These are phyloP conservation scores for Nicotiana attenuata DNA, from an alignment of 257 asterid genomes.

Conservation along the genomic window DNA sequence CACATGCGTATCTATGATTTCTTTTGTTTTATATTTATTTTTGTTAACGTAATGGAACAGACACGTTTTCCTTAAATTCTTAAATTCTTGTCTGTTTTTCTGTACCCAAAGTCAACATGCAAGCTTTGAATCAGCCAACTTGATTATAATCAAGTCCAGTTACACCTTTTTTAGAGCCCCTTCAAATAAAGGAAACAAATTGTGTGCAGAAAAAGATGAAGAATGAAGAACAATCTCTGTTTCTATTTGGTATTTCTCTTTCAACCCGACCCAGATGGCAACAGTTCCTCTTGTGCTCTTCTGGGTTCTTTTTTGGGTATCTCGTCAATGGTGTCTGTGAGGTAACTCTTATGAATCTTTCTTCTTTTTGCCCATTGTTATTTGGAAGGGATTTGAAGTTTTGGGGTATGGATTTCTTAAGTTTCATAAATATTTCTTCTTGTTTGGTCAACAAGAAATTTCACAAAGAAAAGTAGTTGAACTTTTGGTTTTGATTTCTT, in stretches of 20 bases:
- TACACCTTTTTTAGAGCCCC: not conserved
- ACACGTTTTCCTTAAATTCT: constrained; percentile 31
- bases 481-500: not conserved
- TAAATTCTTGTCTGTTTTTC: not conserved
- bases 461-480: not conserved
- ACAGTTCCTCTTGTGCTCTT: constrained; percentile 75
- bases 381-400: not conserved
- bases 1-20: not conserved
- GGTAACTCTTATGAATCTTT: constrained; percentile 33
- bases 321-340: constrained; percentile 91
- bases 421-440: not conserved
- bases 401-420: not conserved
- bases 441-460: not conserved
- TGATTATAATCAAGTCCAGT: constrained; percentile 23
- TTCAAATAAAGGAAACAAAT: not conserved
- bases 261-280: constrained; percentile 76
- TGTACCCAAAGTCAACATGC: constrained; percentile 45
- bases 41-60: constrained; percentile 38
- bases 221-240: constrained; percentile 67
- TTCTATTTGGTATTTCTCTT: constrained; percentile 72
- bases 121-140: constrained; percentile 26
- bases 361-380: not conserved
- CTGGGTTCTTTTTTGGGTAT: constrained; percentile 93
- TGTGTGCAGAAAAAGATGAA: constrained; percentile 35
- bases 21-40: not conserved